phyloP scores from a whole-genome alignment of 2,329 filamentous ascomycete species.

The Sporothrix inflata region DNA sequence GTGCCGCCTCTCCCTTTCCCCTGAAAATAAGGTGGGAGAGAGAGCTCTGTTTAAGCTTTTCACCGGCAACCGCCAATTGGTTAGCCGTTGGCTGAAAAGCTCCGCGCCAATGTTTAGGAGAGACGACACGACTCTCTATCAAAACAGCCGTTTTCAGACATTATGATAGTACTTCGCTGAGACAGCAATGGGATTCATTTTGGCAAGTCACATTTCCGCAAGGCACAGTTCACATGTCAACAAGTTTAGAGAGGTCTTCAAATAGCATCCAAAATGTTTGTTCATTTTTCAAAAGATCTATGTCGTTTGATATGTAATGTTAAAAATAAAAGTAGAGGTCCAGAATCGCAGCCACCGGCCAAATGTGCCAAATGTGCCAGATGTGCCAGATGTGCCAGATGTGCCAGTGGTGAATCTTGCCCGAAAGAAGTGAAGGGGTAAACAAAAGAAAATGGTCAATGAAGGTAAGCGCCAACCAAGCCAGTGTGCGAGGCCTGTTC shows the following conservation, averaged over 20 bases:
- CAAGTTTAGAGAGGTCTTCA: not conserved
- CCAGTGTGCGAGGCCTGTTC: not conserved
- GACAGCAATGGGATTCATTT: not conserved
- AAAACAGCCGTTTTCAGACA: not conserved
- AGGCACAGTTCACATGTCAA: not conserved
- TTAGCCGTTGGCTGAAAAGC: not conserved
- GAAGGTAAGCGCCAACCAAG: constrained; percentile 6
- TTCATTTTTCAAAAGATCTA: constrained; percentile 13
- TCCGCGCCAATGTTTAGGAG: not conserved
- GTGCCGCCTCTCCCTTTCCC: constrained; percentile 19
- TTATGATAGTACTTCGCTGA: not conserved
- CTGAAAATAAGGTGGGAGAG: not conserved
- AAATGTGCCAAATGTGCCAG: not conserved
- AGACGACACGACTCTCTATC: not conserved
- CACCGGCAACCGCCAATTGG: not conserved
- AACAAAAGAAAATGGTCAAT: constrained; percentile 25
- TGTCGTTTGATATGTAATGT: constrained; percentile 11
- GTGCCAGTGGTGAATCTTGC: not conserved
- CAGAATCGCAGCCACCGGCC: not conserved
- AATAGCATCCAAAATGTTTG: constrained; percentile 13
- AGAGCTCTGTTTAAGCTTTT: constrained; percentile 22
- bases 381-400: no score
- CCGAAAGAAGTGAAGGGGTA: constrained; percentile 16
- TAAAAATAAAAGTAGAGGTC: not conserved
- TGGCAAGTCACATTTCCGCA: not conserved